A percentile compares a stretch with the other conserved stretches of the same genome.
phyloP scores from a whole-genome alignment of 371 early-diverging fungal species.

The Mitosporidium daphniae region DNA sequence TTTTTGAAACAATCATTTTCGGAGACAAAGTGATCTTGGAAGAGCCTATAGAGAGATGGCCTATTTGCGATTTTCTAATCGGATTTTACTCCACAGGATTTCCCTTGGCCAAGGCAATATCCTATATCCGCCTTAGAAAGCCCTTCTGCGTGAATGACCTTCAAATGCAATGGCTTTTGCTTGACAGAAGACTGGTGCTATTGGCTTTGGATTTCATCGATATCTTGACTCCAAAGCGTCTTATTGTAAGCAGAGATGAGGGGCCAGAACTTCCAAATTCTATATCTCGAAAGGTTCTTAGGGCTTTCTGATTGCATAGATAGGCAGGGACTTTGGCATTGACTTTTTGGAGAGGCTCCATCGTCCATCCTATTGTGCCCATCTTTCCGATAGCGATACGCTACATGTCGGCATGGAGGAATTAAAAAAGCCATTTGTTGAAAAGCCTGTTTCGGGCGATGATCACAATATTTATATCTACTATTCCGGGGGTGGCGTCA shows the following conservation, averaged over 20 bases:
- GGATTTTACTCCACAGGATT: constrained; percentile 79
- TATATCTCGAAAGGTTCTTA: too few species aligned
- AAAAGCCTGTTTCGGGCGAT: constrained; percentile 80
- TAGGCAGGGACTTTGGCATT: too few species aligned
- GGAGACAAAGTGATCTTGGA: constrained; percentile 78
- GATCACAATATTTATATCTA: constrained; percentile 87
- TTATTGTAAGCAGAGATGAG: constrained; percentile 11
- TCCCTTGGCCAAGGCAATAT: constrained; percentile 59
- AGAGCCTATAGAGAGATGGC: constrained; percentile 72
- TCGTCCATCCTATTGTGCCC: constrained; percentile 12
- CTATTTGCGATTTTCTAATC: constrained; percentile 68
- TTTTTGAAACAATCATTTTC: constrained; percentile 56
- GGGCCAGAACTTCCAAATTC: constrained; percentile 1
- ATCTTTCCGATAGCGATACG: constrained; percentile 20
- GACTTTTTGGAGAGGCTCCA: too few species aligned
- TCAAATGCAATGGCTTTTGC: constrained; percentile 43
- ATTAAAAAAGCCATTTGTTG: constrained; percentile 68
- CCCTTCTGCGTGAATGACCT: constrained; percentile 69
- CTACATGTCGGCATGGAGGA: constrained; percentile 21
- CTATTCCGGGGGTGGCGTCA: constrained; percentile 59
- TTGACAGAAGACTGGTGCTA: constrained; percentile 59
- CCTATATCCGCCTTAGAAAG: constrained; percentile 34
- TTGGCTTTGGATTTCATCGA: constrained; percentile 34
- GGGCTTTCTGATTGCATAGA: too few species aligned
- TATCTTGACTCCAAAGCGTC: constrained; percentile 44